Base-by-base conservation (phyloP, 108 stramenopile genomes). In the Cyclotella distinguenda region DNA sequence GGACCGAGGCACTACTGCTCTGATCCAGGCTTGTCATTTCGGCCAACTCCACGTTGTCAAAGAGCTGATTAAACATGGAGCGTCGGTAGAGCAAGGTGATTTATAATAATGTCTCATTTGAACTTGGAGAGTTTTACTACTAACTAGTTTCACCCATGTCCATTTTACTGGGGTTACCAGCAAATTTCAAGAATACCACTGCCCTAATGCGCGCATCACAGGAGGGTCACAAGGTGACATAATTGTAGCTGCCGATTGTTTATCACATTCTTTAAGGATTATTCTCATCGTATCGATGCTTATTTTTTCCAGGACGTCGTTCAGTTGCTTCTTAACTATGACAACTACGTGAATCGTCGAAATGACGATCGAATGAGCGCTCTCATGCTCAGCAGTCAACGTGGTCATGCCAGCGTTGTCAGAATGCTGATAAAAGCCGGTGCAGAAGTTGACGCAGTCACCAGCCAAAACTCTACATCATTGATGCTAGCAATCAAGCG, bases 401-500 rank as follows among this genome's bases (percentile, higher is more conserved):
- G 90, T 15, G 90, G 90, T 8, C 89, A 94, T 49, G 84, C 84
- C 15, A 55, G 65, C 4, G 85, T 94, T 65, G 91, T 90, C 30
- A 52, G 73, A 40, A 61, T 75, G 23, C 66, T 94, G 11, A 76
- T 94, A 21, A 53, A 83, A 28, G 62, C 80, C 9, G 87, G 87
- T 21, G 90, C 90, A 12, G 79, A 86, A 11, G 42, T 83, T 13
- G 79, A 86, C 30, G 63, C 82, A 27, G 75, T 66, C 44, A 92
- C 88, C 3, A 59, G 74, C n/a, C 86, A 88, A 62, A 86, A 80
- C 33, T 86, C 85, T n/a, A 90, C 93, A 33, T 80, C 87, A 50
- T 75, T 95, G 7, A 89, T 91, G 82, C 74, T 95, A 36, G 89
- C 91, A 5, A 88, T 88, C 76, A 92, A 92, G 48, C 83, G 93